A percentile compares a stretch with the other conserved stretches of the same genome.
Evolutionary conservation across 306 rosid genomes (phyloP).

Genomic region (Vigna hirtella): DNA sequence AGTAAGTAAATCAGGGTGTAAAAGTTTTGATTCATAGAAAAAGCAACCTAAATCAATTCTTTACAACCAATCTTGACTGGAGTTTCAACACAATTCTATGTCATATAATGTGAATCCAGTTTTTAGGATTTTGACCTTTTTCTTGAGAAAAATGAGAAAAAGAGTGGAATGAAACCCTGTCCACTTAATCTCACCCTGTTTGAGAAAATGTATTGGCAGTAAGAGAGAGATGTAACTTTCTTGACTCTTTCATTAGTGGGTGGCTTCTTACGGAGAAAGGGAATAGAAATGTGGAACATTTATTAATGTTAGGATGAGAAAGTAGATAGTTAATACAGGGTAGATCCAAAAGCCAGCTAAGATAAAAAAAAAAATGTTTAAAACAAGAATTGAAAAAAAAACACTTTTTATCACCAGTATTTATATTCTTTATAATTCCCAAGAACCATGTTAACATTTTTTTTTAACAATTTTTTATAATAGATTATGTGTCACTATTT

Average conservation of each 20-base stretch:
- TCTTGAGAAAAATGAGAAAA: not conserved
- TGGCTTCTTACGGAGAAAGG: slow-evolving; percentile 3
- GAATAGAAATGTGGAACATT: not conserved
- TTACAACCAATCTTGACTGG: no score
- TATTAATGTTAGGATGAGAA: slow-evolving; percentile 41
- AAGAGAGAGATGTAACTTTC: slow-evolving; percentile 19
- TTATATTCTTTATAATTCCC: no score
- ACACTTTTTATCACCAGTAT: no score
- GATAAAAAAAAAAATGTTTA: not conserved
- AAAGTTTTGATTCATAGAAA: no score
- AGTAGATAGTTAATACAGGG: slow-evolving; percentile 39
- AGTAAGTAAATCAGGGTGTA: no score
- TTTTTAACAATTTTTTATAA: no score
- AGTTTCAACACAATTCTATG: no score
- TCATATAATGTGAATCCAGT: not conserved
- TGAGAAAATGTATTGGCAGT: not conserved
- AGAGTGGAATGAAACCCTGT: not conserved
- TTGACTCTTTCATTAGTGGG: not conserved
- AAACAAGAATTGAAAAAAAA: not conserved
- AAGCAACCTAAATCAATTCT: no score
- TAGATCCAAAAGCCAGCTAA: slow-evolving; percentile 32
- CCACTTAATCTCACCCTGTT: not conserved
- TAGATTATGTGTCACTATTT: no score
- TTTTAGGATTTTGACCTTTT: no score
- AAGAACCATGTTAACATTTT: no score